Base-by-base conservation (phyloP, 2,329 filamentous ascomycete genomes). In the Alternaria sp. region DNA sequence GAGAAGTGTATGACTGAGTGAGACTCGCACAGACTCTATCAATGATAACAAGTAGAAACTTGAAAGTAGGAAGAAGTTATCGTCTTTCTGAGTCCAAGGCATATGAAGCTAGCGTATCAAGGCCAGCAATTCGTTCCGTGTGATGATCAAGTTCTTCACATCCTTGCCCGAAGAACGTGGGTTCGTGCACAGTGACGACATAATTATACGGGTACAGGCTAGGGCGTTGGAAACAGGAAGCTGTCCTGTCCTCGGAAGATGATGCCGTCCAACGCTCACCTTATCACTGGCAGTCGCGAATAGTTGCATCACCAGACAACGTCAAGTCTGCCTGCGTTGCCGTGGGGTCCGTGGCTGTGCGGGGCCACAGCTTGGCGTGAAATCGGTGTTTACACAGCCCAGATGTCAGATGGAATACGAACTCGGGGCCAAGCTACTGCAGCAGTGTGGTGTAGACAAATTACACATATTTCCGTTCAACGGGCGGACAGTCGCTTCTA, bases 171-270 rank as follows among this genome's bases (percentile, higher is more conserved):
- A 43, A 43, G 40, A 43, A 38, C 20, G 28, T n/a, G 34, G 30
- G 50, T 52, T 52, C 25, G 14, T 61, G 43, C 49, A 46, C 28
- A 44, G 59, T 64, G 62, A 62, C 59, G 59, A 53, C 54, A 57
- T 5, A 38, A 41, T 30, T 48, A 58, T 28, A 43, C 36, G 32
- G 46, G 32, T 12, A 36, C 46, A 32, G 46, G 18, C 30, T 49
- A 22, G 30, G 40, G 18, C n/a, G 51, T 34, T 45, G 46, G 34
- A 41, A 46, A 45, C 43, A 27, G 44, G 44, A 50, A 50, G 54
- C 18, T 25, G 34, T 38, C 32, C 28, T 44, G 28, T 44, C 10
- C 22, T 56, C 44, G 54, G 54, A 50, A 32, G 32, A 54, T n/a
- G 43, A 53, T 46, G 52, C 28, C 52, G 52, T 28, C 22, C 27